phyloP scores from a whole-genome alignment of 2,329 filamentous ascomycete genomes.

The Byssoonygena ceratinophila region DNA sequence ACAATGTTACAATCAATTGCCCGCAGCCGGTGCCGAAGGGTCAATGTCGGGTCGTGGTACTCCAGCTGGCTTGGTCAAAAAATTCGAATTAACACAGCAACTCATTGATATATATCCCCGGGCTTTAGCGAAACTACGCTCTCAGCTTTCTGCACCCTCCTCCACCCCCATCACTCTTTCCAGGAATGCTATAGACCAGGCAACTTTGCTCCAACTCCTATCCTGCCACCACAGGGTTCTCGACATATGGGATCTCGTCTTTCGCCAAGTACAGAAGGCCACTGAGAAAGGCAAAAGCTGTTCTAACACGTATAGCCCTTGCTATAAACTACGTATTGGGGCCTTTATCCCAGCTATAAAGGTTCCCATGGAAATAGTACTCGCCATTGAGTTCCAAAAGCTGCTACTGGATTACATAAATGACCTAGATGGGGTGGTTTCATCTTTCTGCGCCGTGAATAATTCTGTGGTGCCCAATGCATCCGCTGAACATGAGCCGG shows the following conservation, averaged over 20 bases:
- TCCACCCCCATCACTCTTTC: neutral
- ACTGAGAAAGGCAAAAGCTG: neutral
- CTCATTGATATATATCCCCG: neutral
- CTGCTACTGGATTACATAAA: neutral
- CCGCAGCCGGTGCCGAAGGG: neutral
- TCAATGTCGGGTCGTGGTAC: neutral
- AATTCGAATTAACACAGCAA: neutral
- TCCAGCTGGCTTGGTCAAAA: neutral
- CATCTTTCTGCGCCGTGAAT: too few species aligned
- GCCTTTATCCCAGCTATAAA: constrained; percentile 4
- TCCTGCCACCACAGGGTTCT: constrained; percentile 4
- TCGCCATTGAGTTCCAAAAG: constrained; percentile 4
- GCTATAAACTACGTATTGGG: constrained; percentile 1
- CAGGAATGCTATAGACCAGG: neutral
- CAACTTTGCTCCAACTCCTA: neutral
- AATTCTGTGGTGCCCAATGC: too few species aligned
- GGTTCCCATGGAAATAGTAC: constrained; percentile 3
- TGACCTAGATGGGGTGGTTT: neutral
- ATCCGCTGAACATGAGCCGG: neutral
- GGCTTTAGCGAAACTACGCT: neutral
- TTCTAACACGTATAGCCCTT: neutral
- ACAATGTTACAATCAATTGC: neutral
- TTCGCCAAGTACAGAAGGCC: neutral
- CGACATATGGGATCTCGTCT: constrained; percentile 2
- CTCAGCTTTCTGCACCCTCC: neutral